These are phyloP conservation scores for Malus hybrid DNA, from an alignment of 331 rosid species.

Conservation along the genomic window DNA sequence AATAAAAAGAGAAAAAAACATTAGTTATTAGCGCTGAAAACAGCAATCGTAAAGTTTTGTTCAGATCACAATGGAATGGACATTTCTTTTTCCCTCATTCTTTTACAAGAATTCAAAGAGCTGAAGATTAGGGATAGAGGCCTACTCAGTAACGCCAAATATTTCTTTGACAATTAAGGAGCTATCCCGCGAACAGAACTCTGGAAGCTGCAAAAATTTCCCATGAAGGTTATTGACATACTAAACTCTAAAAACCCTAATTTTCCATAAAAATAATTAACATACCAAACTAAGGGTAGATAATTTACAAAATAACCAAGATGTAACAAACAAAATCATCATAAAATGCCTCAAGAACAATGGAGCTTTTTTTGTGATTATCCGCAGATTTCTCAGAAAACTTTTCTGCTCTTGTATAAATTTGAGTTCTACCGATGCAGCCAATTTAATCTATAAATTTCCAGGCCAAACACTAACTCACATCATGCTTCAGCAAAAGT, in stretches of 20 bases:
- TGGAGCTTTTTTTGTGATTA: background rate
- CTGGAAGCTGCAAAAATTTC: conserved; percentile 58
- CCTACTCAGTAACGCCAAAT: conserved; percentile 93
- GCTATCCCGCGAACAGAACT: conserved; percentile 80
- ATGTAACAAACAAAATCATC: background rate
- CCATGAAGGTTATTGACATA: conserved; percentile 15
- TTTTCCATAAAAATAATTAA: conserved; percentile 16
- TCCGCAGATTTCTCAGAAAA: background rate
- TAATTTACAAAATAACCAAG: background rate
- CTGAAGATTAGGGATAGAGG: conserved; percentile 16
- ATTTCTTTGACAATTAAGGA: conserved; percentile 83
- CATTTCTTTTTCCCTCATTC: background rate
- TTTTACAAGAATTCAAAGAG: background rate
- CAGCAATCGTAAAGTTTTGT: background rate
- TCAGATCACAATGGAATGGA: background rate
- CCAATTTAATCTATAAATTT: background rate
- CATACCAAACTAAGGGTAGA: background rate
- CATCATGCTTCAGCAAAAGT: background rate
- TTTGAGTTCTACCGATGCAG: background rate
- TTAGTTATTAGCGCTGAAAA: conserved; percentile 2
- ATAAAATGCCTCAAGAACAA: background rate
- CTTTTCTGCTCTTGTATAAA: too few species aligned
- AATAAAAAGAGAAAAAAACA: background rate
- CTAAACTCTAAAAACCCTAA: background rate
- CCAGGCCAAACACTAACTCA: background rate